These are phyloP conservation scores for Clarireedia sp. DNA, from an alignment of 2,329 filamentous ascomycete species.

Conservation along the genomic window DNA sequence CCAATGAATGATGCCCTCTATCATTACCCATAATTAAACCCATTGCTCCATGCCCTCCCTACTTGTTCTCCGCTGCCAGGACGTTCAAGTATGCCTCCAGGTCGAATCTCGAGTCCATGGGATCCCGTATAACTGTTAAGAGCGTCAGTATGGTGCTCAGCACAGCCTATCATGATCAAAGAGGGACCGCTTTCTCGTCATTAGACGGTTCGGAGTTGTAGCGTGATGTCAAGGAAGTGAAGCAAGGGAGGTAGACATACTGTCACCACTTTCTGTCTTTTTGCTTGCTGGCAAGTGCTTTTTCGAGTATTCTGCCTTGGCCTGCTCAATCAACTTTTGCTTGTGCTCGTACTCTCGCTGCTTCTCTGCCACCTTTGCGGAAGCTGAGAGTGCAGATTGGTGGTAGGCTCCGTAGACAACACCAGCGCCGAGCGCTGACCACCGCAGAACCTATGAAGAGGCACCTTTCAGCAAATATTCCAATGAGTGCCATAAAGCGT, in stretches of 20 bases:
- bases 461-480: not conserved
- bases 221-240: not conserved
- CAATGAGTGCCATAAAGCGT: not conserved
- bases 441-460: conserved; percentile 75
- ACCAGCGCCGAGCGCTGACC: conserved; percentile 85
- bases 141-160: not conserved
- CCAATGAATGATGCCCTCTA: conserved; percentile 19
- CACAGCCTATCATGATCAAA: not conserved
- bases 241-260: conserved; percentile 25
- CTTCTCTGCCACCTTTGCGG: conserved; percentile 61
- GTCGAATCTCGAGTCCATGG: conserved; percentile 84
- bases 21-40: conserved; percentile 23
- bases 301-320: conserved; percentile 84
- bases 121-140: conserved; percentile 60
- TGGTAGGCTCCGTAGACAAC: conserved; percentile 94
- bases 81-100: conserved; percentile 74
- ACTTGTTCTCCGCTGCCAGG: conserved; percentile 40
- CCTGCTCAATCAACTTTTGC: conserved; percentile 82
- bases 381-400: conserved; percentile 70
- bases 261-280: conserved; percentile 30
- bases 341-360: conserved; percentile 86
- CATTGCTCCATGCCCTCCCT: conserved; percentile 14
- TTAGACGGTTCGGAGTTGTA: not conserved
- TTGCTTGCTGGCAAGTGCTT: conserved; percentile 50
- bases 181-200: too few relatives aligned